A percentile compares a stretch with the other conserved stretches of the same genome.
Conservation (phyloP, 2,329 filamentous ascomycete species). For the Alternaria brassicae region DNA sequence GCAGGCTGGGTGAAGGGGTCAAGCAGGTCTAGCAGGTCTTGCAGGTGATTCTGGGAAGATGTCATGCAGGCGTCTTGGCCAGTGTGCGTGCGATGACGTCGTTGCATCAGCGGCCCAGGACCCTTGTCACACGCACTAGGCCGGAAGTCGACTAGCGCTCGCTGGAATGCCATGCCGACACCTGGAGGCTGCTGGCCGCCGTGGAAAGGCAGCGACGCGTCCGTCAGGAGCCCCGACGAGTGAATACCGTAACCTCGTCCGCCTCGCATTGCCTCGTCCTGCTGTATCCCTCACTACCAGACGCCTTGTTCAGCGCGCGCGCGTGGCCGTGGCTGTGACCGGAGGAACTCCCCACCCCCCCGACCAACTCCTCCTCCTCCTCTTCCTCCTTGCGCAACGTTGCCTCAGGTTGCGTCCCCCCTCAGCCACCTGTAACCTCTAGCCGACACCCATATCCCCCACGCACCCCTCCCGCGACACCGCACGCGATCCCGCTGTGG, state of each 20-base stretch:
- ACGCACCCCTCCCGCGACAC: conserved; percentile 10
- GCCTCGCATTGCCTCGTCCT: neutral
- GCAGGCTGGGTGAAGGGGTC: conserved; percentile 14
- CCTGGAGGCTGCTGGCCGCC: conserved; percentile 4
- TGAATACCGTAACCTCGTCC: neutral
- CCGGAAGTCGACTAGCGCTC: conserved; percentile 12
- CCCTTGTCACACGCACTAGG: conserved; percentile 12
- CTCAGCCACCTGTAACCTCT: conserved; percentile 27
- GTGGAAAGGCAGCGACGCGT: conserved; percentile 4
- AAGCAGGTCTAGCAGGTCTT: conserved; percentile 11
- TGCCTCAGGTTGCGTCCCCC: conserved; percentile 19
- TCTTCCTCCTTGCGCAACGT: conserved; percentile 34
- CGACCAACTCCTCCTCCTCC: neutral
- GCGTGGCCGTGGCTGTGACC: neutral
- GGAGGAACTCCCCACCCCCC: conserved; percentile 5
- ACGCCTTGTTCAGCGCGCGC: neutral
- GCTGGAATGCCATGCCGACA: conserved; percentile 10
- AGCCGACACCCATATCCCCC: neutral
- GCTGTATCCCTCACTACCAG: neutral
- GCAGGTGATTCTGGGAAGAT: conserved; percentile 18
- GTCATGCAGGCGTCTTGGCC: conserved; percentile 20
- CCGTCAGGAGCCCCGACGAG: neutral
- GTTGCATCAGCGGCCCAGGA: conserved; percentile 4
- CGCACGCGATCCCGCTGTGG: conserved; percentile 24
- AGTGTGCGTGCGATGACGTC: conserved; percentile 24